These are phyloP conservation scores for Lactarius hengduanensis DNA, from an alignment of 768 basidiomycete genomes.

Conservation along the genomic window DNA sequence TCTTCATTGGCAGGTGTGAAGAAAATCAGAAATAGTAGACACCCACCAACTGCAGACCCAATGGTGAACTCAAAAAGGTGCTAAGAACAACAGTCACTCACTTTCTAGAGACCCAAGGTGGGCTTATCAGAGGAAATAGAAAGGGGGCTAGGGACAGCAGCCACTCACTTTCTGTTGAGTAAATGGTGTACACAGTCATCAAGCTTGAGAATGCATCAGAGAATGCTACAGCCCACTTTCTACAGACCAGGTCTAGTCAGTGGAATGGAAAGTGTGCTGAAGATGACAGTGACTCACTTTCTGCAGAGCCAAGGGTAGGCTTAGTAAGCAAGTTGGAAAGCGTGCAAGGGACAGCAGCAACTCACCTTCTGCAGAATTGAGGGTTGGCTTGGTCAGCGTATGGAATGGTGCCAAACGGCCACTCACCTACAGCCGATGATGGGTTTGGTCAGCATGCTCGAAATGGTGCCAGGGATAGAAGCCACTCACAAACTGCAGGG, in stretches of 20 bases:
- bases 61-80: not conserved
- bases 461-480: too few species aligned
- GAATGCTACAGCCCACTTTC: not conserved
- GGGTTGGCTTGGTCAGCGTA: too few species aligned
- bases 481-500: too few species aligned
- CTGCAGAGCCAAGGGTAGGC: rapidly evolving
- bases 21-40: not conserved
- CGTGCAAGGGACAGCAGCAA: too few species aligned
- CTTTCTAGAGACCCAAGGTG: not conserved
- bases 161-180: not conserved
- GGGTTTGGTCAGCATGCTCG: too few species aligned
- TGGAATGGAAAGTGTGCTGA: not conserved
- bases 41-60: not conserved
- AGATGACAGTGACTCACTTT: not conserved
- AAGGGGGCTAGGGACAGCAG: not conserved
- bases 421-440: too few species aligned
- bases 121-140: not conserved
- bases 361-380: too few species aligned
- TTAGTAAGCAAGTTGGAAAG: not conserved
- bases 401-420: too few species aligned
- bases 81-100: not conserved
- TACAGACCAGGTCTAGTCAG: not conserved
- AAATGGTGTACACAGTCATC: not conserved
- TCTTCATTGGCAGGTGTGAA: not conserved
- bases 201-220: not conserved